phyloP scores from a whole-genome alignment of 73 alveolate species.

The Symbiodinium pilosum region DNA sequence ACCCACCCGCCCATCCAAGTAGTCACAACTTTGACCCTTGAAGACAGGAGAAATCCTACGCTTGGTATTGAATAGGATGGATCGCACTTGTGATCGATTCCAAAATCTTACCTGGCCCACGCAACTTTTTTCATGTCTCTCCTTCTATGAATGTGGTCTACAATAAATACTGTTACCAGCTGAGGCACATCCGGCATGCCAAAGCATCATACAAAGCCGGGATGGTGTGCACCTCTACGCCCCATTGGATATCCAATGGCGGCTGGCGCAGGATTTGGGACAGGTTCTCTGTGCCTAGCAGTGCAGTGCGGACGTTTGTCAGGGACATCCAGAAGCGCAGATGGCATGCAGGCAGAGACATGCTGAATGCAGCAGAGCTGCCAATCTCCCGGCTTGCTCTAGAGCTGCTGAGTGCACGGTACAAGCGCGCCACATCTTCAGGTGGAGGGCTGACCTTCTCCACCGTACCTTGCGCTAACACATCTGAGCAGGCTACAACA shows the following conservation, averaged over 20 bases:
- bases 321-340: neutral
- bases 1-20: too few species aligned
- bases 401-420: conserved; percentile 37
- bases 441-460: conserved; percentile 92
- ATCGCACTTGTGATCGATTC: too few species aligned
- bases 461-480: conserved; percentile 46
- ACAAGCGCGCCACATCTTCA: conserved; percentile 85
- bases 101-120: too few species aligned
- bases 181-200: conserved; percentile 69
- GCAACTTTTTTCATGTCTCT: too few species aligned
- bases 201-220: conserved; percentile 87
- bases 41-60: too few species aligned
- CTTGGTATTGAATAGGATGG: too few species aligned
- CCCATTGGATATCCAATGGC: conserved; percentile 67
- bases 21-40: too few species aligned
- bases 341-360: too few species aligned
- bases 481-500: too few species aligned
- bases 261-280: conserved; percentile 73
- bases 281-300: conserved; percentile 56
- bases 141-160: too few species aligned
- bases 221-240: conserved; percentile 65
- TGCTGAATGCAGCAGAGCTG: neutral
- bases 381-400: conserved; percentile 66
- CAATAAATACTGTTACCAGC: neutral
- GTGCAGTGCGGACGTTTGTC: neutral